A percentile compares a stretch with the other conserved stretches of the same genome.
Conservation (phyloP, 2,329 filamentous ascomycete genomes). For the Elsinoe australis region DNA sequence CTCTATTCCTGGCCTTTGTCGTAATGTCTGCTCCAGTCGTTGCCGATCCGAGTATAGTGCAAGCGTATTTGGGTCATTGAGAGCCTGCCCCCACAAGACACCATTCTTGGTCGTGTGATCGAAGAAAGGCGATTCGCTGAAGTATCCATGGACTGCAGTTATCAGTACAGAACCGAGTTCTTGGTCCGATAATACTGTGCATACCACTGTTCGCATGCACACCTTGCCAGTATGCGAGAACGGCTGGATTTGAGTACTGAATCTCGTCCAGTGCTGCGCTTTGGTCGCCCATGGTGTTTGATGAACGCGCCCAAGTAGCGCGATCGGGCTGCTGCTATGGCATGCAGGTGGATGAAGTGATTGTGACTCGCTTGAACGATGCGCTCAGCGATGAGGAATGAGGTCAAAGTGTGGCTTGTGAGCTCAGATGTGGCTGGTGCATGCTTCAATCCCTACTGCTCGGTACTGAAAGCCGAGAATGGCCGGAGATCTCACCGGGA, state of each 20-base stretch:
- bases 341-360: too few relatives aligned
- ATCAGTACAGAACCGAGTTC: neutral
- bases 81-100: constrained; percentile 46
- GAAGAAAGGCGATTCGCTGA: constrained; percentile 56
- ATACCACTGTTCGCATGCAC: constrained; percentile 19
- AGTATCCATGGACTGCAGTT: constrained; percentile 49
- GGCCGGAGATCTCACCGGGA: too few relatives aligned
- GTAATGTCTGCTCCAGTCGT: constrained; percentile 48
- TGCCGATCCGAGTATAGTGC: constrained; percentile 48
- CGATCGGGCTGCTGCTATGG: too few relatives aligned
- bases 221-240: constrained; percentile 19
- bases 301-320: neutral
- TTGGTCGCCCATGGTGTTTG: constrained; percentile 1
- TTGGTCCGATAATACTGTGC: neutral
- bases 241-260: constrained; percentile 18
- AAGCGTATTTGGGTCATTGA: constrained; percentile 42
- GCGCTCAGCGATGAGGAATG: too few relatives aligned
- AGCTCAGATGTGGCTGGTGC: neutral
- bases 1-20: constrained; percentile 50
- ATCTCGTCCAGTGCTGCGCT: constrained; percentile 20
- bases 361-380: too few relatives aligned
- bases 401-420: neutral
- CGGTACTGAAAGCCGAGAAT: neutral
- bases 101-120: constrained; percentile 55
- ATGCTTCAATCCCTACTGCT: neutral